Evolutionary conservation across 805 yeast species (phyloP).

Genomic region (Wilhelminamyces savonicus): DNA sequence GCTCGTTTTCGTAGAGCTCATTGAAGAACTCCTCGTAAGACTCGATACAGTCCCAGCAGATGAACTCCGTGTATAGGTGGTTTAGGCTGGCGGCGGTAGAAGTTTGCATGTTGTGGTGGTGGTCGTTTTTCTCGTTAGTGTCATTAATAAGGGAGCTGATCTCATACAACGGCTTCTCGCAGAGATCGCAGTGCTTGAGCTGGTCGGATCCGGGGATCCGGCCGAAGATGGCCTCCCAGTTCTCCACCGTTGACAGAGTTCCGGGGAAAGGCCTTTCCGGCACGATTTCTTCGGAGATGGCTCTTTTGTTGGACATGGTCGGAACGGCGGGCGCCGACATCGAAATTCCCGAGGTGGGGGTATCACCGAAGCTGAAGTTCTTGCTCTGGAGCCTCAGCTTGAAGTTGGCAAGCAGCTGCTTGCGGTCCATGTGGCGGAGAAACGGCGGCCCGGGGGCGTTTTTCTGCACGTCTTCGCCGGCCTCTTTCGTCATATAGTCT

Average conservation of each 20-base stretch:
- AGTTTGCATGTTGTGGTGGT: neutral
- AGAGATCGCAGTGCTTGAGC: constrained; percentile 54
- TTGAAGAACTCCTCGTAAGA: constrained; percentile 47
- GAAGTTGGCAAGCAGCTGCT: constrained; percentile 33
- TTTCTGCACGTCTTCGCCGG: neutral
- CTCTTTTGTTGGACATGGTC: constrained; percentile 5
- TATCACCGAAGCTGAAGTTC: neutral
- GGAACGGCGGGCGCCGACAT: constrained; percentile 3
- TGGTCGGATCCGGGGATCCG: constrained; percentile 31
- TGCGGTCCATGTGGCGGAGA: constrained; percentile 14
- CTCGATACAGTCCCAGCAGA: constrained; percentile 56
- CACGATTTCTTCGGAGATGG: constrained; percentile 4
- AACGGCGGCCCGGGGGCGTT: constrained; percentile 9
- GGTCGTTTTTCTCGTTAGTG: constrained; percentile 4
- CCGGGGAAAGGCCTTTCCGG: too few species aligned
- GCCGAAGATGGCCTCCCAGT: constrained; percentile 32
- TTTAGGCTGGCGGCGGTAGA: constrained; percentile 10
- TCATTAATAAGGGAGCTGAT: constrained; percentile 36
- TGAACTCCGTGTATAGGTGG: constrained; percentile 43
- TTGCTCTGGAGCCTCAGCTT: constrained; percentile 15
- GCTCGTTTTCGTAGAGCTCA: constrained; percentile 24
- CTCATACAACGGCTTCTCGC: constrained; percentile 66
- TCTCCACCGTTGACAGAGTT: constrained; percentile 10
- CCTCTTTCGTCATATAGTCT: constrained; percentile 39
- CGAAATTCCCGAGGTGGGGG: neutral